Conservation (phyloP, 2,329 filamentous ascomycete species). For the Penicillium sp. region DNA sequence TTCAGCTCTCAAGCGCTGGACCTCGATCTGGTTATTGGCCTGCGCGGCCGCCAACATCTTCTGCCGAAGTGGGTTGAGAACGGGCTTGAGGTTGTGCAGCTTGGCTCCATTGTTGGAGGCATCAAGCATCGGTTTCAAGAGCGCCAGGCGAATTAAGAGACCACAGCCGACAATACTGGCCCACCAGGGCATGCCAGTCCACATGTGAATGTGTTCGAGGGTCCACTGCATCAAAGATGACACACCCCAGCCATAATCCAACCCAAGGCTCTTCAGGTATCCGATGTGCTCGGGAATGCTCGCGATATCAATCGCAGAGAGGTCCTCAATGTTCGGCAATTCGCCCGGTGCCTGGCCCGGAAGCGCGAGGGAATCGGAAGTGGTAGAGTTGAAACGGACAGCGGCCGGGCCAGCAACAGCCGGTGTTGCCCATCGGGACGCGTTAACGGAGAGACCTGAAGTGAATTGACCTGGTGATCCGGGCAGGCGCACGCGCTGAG, state of each 20-base stretch:
- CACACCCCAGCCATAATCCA: slow-evolving; percentile 85
- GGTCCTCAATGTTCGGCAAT: slow-evolving; percentile 22
- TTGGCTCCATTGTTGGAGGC: slow-evolving; percentile 64
- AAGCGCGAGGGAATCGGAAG: slow-evolving; percentile 20
- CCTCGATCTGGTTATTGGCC: slow-evolving; percentile 48
- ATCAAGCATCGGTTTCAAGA: slow-evolving; percentile 66
- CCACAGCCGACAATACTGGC: slow-evolving; percentile 68
- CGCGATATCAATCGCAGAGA: slow-evolving; percentile 41
- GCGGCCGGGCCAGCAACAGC: slow-evolving; percentile 25
- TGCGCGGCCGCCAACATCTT: slow-evolving; percentile 51
- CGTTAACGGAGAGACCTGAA: slow-evolving; percentile 20
- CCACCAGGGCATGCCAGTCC: slow-evolving; percentile 77
- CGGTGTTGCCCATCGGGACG: slow-evolving; percentile 24
- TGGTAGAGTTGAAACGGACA: slow-evolving; percentile 42
- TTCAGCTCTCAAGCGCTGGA: slow-evolving; percentile 50
- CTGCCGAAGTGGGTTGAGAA: slow-evolving; percentile 57
- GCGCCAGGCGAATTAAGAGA: slow-evolving; percentile 61
- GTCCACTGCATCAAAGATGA: slow-evolving; percentile 71
- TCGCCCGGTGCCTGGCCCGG: slow-evolving; percentile 11
- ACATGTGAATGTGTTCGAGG: slow-evolving; percentile 81
- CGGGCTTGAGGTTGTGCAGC: slow-evolving; percentile 60
- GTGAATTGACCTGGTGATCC: slow-evolving; percentile 20
- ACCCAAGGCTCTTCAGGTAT: slow-evolving; percentile 76
- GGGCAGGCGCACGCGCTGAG: slow-evolving; percentile 23
- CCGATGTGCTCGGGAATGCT: slow-evolving; percentile 74